Conservation (phyloP, 768 basidiomycete genomes). For the Tubosaeta brunneosetosa region DNA sequence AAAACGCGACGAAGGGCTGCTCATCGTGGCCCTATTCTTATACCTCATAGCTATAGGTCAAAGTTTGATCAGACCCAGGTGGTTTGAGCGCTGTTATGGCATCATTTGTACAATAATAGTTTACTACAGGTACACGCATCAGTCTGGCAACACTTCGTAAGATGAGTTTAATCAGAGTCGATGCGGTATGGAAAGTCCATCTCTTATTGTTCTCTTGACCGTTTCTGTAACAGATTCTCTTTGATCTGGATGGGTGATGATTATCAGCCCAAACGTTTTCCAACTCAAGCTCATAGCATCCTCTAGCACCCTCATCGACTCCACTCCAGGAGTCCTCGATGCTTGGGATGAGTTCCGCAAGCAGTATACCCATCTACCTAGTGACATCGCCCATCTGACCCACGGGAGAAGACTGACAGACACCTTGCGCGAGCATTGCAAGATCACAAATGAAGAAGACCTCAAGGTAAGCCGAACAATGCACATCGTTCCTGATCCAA, state of each 20-base stretch:
- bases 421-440: conserved; percentile 67
- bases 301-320: conserved; percentile 68
- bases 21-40: background rate
- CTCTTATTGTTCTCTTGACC: background rate
- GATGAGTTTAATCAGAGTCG: conserved; percentile 36
- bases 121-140: background rate
- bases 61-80: background rate
- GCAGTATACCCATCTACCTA: conserved; percentile 52
- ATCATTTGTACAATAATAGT: background rate
- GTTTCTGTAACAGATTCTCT: conserved; percentile 46
- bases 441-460: conserved; percentile 50
- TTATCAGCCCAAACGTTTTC: background rate
- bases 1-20: background rate
- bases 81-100: background rate
- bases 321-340: conserved; percentile 74
- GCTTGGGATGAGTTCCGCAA: conserved; percentile 71
- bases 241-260: conserved; percentile 66
- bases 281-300: conserved; percentile 5
- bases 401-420: conserved; percentile 78
- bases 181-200: conserved; percentile 41
- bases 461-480: conserved; percentile 44
- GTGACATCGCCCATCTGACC: conserved; percentile 51
- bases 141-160: background rate
- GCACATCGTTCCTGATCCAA: background rate
- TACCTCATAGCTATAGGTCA: background rate